Percentiles rank a stretch among this genome's conserved stretches.
Conservation (phyloP, 1,139 yeast species). For the Arxiozyma telluris region DNA sequence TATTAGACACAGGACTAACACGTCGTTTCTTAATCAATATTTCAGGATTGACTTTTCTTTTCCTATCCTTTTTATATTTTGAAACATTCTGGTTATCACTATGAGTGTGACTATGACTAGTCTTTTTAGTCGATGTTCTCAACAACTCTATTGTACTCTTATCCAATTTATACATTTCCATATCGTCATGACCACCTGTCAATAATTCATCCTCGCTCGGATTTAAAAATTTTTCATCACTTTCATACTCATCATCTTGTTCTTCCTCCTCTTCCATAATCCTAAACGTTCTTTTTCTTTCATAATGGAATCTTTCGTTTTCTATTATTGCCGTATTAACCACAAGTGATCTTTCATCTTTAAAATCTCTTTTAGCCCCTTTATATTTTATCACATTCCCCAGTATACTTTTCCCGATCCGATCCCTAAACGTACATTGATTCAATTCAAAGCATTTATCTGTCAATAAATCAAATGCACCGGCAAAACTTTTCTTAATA, state of each 20-base stretch:
- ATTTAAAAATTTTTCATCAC: constrained; percentile 13
- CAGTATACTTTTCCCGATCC: constrained; percentile 66
- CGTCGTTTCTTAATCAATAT: neutral
- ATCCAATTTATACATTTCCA: constrained; percentile 17
- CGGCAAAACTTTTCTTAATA: constrained; percentile 79
- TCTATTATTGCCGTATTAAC: constrained; percentile 48
- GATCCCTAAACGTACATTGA: constrained; percentile 50
- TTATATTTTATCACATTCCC: constrained; percentile 73
- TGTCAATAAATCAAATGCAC: constrained; percentile 76
- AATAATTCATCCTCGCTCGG: constrained; percentile 19
- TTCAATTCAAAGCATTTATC: constrained; percentile 58
- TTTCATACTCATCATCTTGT: neutral
- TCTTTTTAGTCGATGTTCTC: neutral
- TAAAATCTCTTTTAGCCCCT: constrained; percentile 71
- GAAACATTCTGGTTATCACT: neutral
- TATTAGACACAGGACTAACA: neutral
- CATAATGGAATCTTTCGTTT: constrained; percentile 24
- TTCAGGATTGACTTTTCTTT: constrained; percentile 2
- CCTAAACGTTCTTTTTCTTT: constrained; percentile 22
- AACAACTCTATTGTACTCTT: constrained; percentile 12
- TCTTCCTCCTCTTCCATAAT: constrained; percentile 12
- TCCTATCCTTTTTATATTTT: neutral
- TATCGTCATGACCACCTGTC: constrained; percentile 17
- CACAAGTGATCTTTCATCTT: constrained; percentile 62
- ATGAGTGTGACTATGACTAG: neutral